Conservation (phyloP, 2,329 filamentous ascomycete genomes). For the Madurella fahalii region DNA sequence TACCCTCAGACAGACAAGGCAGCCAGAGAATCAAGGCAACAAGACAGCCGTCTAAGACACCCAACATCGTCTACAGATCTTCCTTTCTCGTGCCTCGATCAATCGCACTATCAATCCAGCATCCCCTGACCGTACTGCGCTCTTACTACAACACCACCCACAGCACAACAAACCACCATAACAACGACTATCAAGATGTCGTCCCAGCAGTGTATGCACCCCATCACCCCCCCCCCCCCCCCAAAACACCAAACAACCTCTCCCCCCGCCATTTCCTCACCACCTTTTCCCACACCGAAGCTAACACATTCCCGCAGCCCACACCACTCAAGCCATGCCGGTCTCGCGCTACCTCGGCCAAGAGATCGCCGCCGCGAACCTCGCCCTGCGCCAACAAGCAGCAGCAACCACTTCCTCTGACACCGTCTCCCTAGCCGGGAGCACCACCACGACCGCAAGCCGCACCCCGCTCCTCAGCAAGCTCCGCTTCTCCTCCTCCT, state of each 20-base stretch:
- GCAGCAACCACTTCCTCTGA: slow-evolving; percentile 13
- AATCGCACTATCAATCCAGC: not conserved
- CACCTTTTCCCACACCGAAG: not conserved
- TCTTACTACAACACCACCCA: not conserved
- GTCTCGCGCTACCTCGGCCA: slow-evolving; percentile 2
- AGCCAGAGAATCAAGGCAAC: slow-evolving; percentile 2
- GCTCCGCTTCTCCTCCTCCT: slow-evolving; percentile 6
- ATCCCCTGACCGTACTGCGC: not conserved
- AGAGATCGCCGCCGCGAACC: not conserved
- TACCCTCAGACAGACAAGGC: not conserved
- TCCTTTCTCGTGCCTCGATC: not conserved
- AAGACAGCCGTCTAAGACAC: not conserved
- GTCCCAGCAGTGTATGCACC: slow-evolving; percentile 1
- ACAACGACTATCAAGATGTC: slow-evolving; percentile 9
- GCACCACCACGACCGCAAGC: slow-evolving; percentile 25
- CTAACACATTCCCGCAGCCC: not conserved
- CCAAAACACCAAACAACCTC: not conserved
- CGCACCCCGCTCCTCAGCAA: slow-evolving; percentile 23
- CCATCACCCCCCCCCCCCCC: not conserved
- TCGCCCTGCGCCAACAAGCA: slow-evolving; percentile 6
- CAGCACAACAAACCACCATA: not conserved
- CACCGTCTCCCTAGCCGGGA: slow-evolving; percentile 25
- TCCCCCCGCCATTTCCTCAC: not conserved
- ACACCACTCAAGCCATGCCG: slow-evolving; percentile 4
- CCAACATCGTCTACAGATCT: not conserved